phyloP scores from a whole-genome alignment of 106 monocot genomes.

The Agapanthus africanus region DNA sequence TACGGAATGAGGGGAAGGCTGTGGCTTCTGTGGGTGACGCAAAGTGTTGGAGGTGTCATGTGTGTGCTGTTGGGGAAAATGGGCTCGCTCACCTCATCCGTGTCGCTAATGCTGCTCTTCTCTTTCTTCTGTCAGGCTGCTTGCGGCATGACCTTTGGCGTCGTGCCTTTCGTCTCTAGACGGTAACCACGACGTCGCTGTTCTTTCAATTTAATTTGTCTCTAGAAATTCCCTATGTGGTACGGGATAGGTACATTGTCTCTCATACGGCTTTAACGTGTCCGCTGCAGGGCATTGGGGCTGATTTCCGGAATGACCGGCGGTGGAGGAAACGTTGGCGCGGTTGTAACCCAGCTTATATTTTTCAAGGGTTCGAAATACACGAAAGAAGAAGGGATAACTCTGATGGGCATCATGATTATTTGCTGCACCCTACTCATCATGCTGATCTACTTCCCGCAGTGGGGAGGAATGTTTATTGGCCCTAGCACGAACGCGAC shows the following conservation, averaged over 20 bases:
- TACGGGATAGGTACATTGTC: too few relatives aligned
- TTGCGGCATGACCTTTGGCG: constrained; percentile 69
- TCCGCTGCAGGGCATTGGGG: constrained; percentile 64
- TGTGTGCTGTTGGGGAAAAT: constrained; percentile 54
- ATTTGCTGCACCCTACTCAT: constrained; percentile 22
- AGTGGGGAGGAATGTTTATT: constrained; percentile 45
- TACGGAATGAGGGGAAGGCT: constrained; percentile 89
- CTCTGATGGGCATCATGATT: constrained; percentile 69
- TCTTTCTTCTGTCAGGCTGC: constrained; percentile 87
- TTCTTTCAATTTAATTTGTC: too few relatives aligned
- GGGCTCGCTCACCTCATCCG: constrained; percentile 23
- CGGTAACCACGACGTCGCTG: too few relatives aligned
- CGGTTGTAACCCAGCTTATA: constrained; percentile 57
- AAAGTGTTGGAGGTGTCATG: constrained; percentile 61
- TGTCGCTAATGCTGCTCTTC: constrained; percentile 72
- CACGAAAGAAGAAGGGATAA: constrained; percentile 53
- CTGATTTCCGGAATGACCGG: constrained; percentile 72
- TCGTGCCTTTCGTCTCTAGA: constrained; percentile 82
- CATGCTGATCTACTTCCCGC: constrained; percentile 34
- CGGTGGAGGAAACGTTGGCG: constrained; percentile 72
- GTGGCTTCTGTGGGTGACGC: constrained; percentile 72
- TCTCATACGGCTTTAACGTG: too few relatives aligned
- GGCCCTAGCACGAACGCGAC: constrained; percentile 13
- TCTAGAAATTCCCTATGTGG: too few relatives aligned
- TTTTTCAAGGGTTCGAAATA: constrained; percentile 67